phyloP scores from a whole-genome alignment of 2,329 filamentous ascomycete genomes.

The Cordyceps fumosorosea region DNA sequence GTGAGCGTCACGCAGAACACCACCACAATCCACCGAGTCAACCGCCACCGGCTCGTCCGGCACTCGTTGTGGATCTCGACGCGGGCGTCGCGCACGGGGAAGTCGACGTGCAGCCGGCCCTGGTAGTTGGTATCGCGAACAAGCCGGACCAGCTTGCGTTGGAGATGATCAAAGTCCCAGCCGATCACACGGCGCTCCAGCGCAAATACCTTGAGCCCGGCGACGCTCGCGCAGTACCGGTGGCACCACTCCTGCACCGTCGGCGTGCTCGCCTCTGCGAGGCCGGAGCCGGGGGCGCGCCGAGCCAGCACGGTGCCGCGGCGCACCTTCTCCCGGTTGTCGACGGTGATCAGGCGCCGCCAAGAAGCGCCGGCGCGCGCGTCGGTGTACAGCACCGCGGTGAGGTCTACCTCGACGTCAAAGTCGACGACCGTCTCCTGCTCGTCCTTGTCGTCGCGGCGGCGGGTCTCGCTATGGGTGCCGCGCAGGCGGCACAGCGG shows the following conservation, averaged over 20 bases:
- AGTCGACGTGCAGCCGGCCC: slow-evolving; percentile 51
- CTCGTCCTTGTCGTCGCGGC: slow-evolving; percentile 41
- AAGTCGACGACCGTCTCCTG: slow-evolving; percentile 49
- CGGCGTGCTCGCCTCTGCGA: slow-evolving; percentile 26
- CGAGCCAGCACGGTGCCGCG: slow-evolving; percentile 57
- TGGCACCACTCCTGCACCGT: slow-evolving; percentile 57
- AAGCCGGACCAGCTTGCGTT: slow-evolving; percentile 45
- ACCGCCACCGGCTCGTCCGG: slow-evolving; percentile 57
- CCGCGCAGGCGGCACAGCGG: slow-evolving; percentile 47
- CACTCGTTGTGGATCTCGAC: slow-evolving; percentile 60
- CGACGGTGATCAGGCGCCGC: slow-evolving; percentile 42
- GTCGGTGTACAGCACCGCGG: slow-evolving; percentile 48
- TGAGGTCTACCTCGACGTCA: slow-evolving; percentile 51
- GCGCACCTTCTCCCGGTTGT: slow-evolving; percentile 52
- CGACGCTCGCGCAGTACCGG: slow-evolving; percentile 53
- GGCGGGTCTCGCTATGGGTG: slow-evolving; percentile 41
- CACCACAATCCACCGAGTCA: slow-evolving; percentile 56
- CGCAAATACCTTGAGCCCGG: slow-evolving; percentile 50
- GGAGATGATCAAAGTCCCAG: slow-evolving; percentile 51
- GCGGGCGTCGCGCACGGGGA: slow-evolving; percentile 49
- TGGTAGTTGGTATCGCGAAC: slow-evolving; percentile 62
- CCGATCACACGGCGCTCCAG: slow-evolving; percentile 49
- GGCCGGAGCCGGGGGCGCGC: slow-evolving; percentile 39
- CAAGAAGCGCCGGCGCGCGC: slow-evolving; percentile 33
- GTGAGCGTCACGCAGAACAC: slow-evolving; percentile 61